Conservation (phyloP, 1,284 basidiomycete genomes). For the Gymnopus androsaceus region DNA sequence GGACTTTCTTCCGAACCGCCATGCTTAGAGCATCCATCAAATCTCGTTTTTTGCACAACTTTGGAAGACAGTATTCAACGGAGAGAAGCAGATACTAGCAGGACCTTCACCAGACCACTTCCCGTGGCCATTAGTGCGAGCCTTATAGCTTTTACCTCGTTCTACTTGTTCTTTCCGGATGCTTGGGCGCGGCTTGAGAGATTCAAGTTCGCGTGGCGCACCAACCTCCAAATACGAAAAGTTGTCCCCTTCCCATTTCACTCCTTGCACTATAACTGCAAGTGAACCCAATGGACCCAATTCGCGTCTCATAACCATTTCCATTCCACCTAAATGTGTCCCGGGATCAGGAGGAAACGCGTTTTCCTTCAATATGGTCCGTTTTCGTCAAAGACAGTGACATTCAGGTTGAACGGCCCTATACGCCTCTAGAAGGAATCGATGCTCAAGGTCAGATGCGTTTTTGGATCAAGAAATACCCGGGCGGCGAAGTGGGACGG, state of each 20-base stretch:
- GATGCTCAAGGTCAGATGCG: conserved; percentile 62
- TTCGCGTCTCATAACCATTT: conserved; percentile 64
- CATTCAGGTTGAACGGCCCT: conserved; percentile 86
- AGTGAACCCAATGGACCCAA: conserved; percentile 52
- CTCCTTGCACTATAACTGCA: conserved; percentile 57
- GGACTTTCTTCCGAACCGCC: no score
- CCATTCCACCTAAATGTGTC: conserved; percentile 48
- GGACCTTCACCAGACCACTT: background rate
- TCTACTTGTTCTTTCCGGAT: conserved; percentile 54
- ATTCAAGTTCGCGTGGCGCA: conserved; percentile 43
- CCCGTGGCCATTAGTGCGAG: background rate
- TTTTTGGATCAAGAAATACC: conserved; percentile 80
- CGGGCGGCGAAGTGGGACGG: conserved; percentile 76
- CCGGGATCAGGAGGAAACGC: conserved; percentile 17
- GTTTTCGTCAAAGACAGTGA: conserved; percentile 84
- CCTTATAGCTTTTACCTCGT: conserved; percentile 39
- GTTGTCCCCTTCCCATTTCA: conserved; percentile 64
- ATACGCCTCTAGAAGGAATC: conserved; percentile 76
- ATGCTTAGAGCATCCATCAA: background rate
- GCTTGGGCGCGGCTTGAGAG: no score
- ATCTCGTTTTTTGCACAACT: background rate
- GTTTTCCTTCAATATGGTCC: conserved; percentile 63
- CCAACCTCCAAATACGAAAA: conserved; percentile 36
- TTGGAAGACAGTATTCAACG: background rate
- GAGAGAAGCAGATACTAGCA: background rate